phyloP scores from a whole-genome alignment of 768 basidiomycete genomes.

The Rubroboletus satanas region DNA sequence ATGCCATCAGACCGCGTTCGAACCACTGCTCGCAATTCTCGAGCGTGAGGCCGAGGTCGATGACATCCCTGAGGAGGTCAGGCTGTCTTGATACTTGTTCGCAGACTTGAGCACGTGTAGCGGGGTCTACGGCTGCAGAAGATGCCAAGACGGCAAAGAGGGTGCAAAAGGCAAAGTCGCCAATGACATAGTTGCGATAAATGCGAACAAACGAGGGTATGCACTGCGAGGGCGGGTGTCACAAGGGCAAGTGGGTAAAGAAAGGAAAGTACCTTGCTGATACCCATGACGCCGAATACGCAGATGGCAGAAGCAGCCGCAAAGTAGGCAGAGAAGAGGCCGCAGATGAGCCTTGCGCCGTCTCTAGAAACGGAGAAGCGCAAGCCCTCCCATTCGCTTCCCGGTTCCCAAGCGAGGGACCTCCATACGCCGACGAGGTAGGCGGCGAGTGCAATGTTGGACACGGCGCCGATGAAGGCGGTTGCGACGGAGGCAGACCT shows the following conservation, averaged over 20 bases:
- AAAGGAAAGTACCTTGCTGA: conserved; percentile 51
- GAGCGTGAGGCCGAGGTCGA: conserved; percentile 67
- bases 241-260: not conserved
- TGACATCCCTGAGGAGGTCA: conserved; percentile 66
- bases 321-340: conserved; percentile 63
- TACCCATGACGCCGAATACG: conserved; percentile 62
- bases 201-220: conserved; percentile 66
- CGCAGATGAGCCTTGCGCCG: conserved; percentile 50
- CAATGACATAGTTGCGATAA: conserved; percentile 79
- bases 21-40: conserved; percentile 84
- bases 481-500: conserved; percentile 37
- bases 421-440: conserved; percentile 43
- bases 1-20: conserved; percentile 58
- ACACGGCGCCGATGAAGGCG: conserved; percentile 37
- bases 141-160: conserved; percentile 53
- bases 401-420: conserved; percentile 44
- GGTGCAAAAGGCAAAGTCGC: conserved; percentile 69
- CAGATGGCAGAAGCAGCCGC: conserved; percentile 60
- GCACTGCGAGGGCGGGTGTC: conserved; percentile 38
- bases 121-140: conserved; percentile 54
- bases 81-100: conserved; percentile 74
- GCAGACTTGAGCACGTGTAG: conserved; percentile 59
- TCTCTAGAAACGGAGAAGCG: conserved; percentile 39
- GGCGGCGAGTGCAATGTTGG: conserved; percentile 39
- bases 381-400: conserved; percentile 48